Evolutionary conservation across 1,139 yeast genomes (phyloP), one percentile per base, ranked within the genome.

Genomic region (Blastobotrys capitulatus): DNA sequence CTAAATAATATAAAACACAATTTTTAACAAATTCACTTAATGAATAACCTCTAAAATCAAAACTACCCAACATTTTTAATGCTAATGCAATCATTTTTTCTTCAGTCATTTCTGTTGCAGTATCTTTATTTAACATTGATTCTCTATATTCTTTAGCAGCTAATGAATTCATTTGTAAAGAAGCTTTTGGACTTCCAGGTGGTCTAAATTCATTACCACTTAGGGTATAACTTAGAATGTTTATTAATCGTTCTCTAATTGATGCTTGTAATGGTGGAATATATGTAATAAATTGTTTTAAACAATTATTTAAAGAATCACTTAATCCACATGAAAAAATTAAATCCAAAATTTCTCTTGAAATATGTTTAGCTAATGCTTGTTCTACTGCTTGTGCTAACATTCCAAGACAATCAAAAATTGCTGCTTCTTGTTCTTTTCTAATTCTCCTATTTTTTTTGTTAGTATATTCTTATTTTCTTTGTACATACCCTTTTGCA

Each of bases 341-440:
- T 72, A 86, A 75, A 57, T 85, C 94, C 51, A 92, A 70, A 22
- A 90, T 78, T 60, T 88, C 95, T 55, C 84, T 76, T 56, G 89
- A 92, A 54, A 92, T 72, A 62, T 88, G 92, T 62, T 90, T 90
- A 0, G 97, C 86, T 48, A 92, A 73, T 0, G 96, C 95, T n/a
- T 96, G 95, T 0, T 97, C 97, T 12, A 90, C 89, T 0, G 97
- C 95, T 22, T 78, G 77, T 0, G 96, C 90, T 44, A 92, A 71
- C 68, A 87, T 86, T 0, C 95, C 88, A 46, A 92, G 77, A 64
- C 97, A 92, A 58, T 86, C 89, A 60, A 90, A 92, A 20, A 92
- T 81, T 0, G 96, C 90, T 0, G 89, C 85, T 57, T 88, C 96
- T 40, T 86, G 83, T 47, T 85, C 92, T 60, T 80, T 83, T 55